phyloP scores from a whole-genome alignment of 2,329 filamentous ascomycete genomes.

The Neurospora sp. region DNA sequence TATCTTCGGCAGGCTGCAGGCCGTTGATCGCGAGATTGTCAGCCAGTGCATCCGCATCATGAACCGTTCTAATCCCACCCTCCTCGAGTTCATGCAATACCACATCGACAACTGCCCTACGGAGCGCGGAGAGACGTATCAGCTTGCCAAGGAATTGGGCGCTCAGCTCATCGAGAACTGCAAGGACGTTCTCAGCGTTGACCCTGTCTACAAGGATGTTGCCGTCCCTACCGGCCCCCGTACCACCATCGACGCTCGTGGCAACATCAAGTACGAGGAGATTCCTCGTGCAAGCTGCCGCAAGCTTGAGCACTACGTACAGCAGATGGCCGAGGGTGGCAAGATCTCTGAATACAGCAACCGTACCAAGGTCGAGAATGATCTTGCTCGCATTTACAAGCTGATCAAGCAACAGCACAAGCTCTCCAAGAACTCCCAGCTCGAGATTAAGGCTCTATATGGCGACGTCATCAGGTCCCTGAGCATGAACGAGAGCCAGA shows the following conservation, averaged over 20 bases:
- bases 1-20: conserved; percentile 89
- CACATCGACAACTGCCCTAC: conserved; percentile 98
- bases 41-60: conserved; percentile 98
- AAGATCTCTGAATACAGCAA: conserved; percentile 99
- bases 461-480: conserved; percentile 88
- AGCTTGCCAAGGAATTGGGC: conserved; percentile 91
- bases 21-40: conserved; percentile 93
- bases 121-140: conserved; percentile 92
- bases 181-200: conserved; percentile 73
- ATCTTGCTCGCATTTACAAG: conserved; percentile 91
- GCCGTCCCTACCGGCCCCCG: conserved; percentile 82
- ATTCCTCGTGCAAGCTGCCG: conserved; percentile 77
- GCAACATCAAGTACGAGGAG: conserved; percentile 88
- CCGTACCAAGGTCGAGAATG: conserved; percentile 94
- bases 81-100: conserved; percentile 99
- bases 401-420: conserved; percentile 98
- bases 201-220: conserved; percentile 95
- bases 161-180: conserved; percentile 95
- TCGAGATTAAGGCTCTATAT: conserved; percentile 94
- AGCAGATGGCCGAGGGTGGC: conserved; percentile 95
- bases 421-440: conserved; percentile 87
- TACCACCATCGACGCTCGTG: conserved; percentile 83
- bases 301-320: conserved; percentile 96
- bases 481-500: conserved; percentile 96
- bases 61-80: conserved; percentile 93